phyloP scores from a whole-genome alignment of 495 filamentous ascomycete genomes.

The Ascodesmis nigricans region DNA sequence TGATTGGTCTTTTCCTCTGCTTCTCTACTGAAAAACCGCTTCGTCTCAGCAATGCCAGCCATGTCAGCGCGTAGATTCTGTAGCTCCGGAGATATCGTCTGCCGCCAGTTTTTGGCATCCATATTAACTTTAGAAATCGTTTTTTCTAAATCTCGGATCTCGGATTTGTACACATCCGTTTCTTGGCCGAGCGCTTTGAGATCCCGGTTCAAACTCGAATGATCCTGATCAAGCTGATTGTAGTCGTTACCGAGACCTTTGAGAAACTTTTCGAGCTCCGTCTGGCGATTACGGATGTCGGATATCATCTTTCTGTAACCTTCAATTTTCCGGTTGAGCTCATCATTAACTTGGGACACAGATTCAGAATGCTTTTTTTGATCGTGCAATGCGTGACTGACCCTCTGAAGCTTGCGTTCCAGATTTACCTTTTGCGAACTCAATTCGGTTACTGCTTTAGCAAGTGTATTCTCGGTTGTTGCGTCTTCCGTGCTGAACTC shows the following conservation, averaged over 20 bases:
- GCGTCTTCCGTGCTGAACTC: no score
- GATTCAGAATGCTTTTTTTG: no score
- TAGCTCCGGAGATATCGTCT: neutral
- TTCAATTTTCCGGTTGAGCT: no score
- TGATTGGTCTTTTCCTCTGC: slow-evolving; percentile 14
- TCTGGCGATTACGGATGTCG: slow-evolving; percentile 9
- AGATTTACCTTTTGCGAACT: no score
- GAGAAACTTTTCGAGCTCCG: slow-evolving; percentile 14
- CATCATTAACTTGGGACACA: no score
- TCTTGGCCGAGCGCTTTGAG: slow-evolving; percentile 10
- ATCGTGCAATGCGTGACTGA: no score
- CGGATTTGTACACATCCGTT: slow-evolving; percentile 5
- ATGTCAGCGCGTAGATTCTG: neutral
- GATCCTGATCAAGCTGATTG: slow-evolving; percentile 14
- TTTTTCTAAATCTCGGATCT: slow-evolving; percentile 5
- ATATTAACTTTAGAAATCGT: slow-evolving; percentile 6
- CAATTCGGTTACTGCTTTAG: no score
- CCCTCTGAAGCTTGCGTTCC: no score
- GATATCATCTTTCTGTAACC: slow-evolving; percentile 8
- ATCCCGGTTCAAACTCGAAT: slow-evolving; percentile 7
- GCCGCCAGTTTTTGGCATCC: slow-evolving; percentile 6
- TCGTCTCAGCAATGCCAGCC: slow-evolving; percentile 8
- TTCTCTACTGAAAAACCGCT: slow-evolving; percentile 12
- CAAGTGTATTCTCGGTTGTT: no score
- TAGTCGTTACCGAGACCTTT: slow-evolving; percentile 17